Evolutionary conservation across 1,284 basidiomycete genomes (phyloP), one percentile per base, ranked within the genome.

Genomic region (Papiliotrema terrestris): DNA sequence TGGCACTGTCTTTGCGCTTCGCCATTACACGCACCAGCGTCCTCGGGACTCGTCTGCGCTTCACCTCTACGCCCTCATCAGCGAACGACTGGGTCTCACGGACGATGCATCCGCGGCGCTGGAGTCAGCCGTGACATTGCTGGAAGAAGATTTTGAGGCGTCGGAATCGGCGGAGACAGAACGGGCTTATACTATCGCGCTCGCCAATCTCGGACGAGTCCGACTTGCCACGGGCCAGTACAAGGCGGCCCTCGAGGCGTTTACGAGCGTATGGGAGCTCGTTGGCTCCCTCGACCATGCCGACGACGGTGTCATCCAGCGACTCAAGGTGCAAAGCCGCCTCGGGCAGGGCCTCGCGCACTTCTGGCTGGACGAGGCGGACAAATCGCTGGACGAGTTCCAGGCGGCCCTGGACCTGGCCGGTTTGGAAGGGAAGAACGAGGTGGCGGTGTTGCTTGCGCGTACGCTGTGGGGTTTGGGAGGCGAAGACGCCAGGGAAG

Each of bases 91-190:
- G 2, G 88, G 87, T 3, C 86, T 91, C 49, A 66, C 81, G 20
- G 83, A 85, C 15, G 79, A 84, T 29, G 89, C 86, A 1, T 79
- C 85, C 37, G 80, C 88, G 20, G 76, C 80, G n/a, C 82, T 83
- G 39, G 84, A 88, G 3, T 41, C 49, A 6, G 72, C 74, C 2
- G 87, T 90, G 4, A 59, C 76, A 1, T 79, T 94, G 14, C 79
- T 98, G 22, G 96, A 98, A 74, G 81, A 85, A 2, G 81, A 84
- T 29, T 99, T 97, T 73, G 96, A 98, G 72, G 84, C 86, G 50
- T 83, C 83, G 1, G 96, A 99, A 71, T 87, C 89, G 49, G 69
- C 84, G 0, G 76, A 80, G 19, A 83, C 90, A 17, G 95, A 97
- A 71, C 78, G 81, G 25, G 84, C 84, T 57, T 99, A 89, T 71